Evolutionary conservation across 495 filamentous ascomycete species (phyloP).

Genomic region (Podospora pseudopauciseta): DNA sequence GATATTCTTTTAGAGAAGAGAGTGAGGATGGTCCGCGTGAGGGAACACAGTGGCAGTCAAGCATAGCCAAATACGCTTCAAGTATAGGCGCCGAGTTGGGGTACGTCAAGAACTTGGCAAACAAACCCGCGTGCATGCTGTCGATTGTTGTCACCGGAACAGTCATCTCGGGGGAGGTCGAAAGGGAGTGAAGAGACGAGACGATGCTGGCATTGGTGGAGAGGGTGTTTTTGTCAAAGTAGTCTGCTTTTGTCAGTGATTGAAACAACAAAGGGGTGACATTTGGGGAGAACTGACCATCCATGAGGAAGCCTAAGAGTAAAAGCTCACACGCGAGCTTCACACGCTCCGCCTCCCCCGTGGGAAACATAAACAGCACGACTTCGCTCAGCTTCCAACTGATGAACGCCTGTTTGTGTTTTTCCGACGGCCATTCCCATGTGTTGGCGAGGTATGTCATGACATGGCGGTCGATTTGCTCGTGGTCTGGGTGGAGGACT

Average conservation of each 20-base stretch:
- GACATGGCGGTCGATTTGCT: constrained; percentile 21
- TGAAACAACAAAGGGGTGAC: neutral
- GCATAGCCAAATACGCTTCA: constrained; percentile 18
- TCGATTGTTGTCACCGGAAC: constrained; percentile 15
- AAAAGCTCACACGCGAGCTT: constrained; percentile 24
- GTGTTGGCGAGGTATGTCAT: constrained; percentile 24
- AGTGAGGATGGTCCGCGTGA: neutral
- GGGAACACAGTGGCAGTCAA: constrained; percentile 17
- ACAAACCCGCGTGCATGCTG: constrained; percentile 17
- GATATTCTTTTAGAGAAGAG: constrained; percentile 18
- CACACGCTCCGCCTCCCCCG: constrained; percentile 21
- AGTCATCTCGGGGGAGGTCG: constrained; percentile 17
- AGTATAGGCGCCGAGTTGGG: constrained; percentile 11
- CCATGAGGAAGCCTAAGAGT: constrained; percentile 26
- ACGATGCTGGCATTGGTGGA: constrained; percentile 12
- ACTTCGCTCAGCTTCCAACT: constrained; percentile 25
- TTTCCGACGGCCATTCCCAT: constrained; percentile 24
- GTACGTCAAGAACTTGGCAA: constrained; percentile 14
- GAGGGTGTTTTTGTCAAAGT: constrained; percentile 21
- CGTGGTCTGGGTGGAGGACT: constrained; percentile 18
- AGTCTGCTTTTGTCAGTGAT: constrained; percentile 8
- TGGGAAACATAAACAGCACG: constrained; percentile 26
- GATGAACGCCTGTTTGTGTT: constrained; percentile 22
- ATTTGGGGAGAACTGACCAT: constrained; percentile 15
- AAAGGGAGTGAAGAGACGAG: constrained; percentile 13